A percentile compares a stretch with the other conserved stretches of the same genome.
These are phyloP conservation scores for Calycina marina DNA, from an alignment of 2,329 filamentous ascomycete species.

Conservation along the genomic window DNA sequence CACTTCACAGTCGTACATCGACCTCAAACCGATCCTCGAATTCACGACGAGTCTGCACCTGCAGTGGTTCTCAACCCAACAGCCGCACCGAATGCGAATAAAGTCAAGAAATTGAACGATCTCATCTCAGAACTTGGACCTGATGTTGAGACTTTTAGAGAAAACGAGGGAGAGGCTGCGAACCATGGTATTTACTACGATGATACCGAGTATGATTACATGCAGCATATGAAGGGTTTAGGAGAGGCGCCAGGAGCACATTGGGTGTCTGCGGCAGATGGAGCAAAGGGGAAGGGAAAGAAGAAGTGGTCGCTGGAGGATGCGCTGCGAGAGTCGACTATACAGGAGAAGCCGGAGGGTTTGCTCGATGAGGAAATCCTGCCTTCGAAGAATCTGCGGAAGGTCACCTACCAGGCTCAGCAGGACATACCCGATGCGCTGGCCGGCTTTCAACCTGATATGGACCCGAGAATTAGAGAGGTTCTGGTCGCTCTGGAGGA, in stretches of 20 bases:
- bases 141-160: slow-evolving; percentile 50
- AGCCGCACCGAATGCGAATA: slow-evolving; percentile 33
- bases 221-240: slow-evolving; percentile 96
- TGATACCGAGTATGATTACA: slow-evolving; percentile 94
- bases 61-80: slow-evolving; percentile 78
- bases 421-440: slow-evolving; percentile 86
- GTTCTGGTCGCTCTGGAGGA: slow-evolving; percentile 89
- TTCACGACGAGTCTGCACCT: slow-evolving; percentile 79
- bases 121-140: slow-evolving; percentile 62
- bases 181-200: slow-evolving; percentile 90
- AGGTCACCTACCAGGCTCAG: slow-evolving; percentile 76
- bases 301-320: slow-evolving; percentile 72
- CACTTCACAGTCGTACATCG: slow-evolving; percentile 92
- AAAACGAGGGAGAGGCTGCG: slow-evolving; percentile 92
- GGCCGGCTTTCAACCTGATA: slow-evolving; percentile 89
- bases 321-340: slow-evolving; percentile 50
- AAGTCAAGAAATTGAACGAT: slow-evolving; percentile 57
- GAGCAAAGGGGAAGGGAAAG: slow-evolving; percentile 47
- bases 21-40: slow-evolving; percentile 91
- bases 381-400: slow-evolving; percentile 64
- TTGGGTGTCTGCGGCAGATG: slow-evolving; percentile 64
- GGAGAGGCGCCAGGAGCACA: slow-evolving; percentile 53
- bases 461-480: slow-evolving; percentile 87
- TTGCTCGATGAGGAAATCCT: slow-evolving; percentile 61
- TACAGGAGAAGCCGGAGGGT: slow-evolving; percentile 38